Conservation (phyloP, 1,139 yeast species). For the Pichia cactophila region DNA sequence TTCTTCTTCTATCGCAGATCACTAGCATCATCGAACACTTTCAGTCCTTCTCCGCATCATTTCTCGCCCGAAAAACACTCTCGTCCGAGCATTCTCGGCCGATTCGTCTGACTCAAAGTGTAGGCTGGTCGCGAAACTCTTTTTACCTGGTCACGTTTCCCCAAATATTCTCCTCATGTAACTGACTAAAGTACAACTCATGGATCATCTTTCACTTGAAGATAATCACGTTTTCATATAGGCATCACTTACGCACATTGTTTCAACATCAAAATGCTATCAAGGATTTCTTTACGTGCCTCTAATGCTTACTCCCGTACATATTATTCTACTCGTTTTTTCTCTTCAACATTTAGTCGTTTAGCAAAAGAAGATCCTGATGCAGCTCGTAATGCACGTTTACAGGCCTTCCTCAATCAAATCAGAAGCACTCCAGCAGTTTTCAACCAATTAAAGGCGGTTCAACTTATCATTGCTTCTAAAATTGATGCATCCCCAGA, state of each 20-base stretch:
- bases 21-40: too few species aligned
- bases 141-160: too few species aligned
- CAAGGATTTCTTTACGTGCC: neutral
- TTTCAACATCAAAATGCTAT: neutral
- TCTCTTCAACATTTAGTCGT: neutral
- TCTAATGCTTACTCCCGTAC: neutral
- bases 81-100: neutral
- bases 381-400: slow-evolving; percentile 7
- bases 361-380: slow-evolving; percentile 7
- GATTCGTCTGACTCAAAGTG: too few species aligned
- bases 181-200: too few species aligned
- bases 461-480: slow-evolving; percentile 10
- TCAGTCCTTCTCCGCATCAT: neutral
- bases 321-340: neutral
- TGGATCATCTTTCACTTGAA: too few species aligned
- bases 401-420: slow-evolving; percentile 5
- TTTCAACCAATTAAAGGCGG: slow-evolving; percentile 7
- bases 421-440: slow-evolving; percentile 7
- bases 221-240: neutral
- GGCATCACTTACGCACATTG: neutral
- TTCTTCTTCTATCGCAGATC: too few species aligned
- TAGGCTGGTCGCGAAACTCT: too few species aligned
- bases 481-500: slow-evolving; percentile 4
- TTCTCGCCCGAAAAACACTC: neutral
- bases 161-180: too few species aligned